Evolutionary conservation across 257 asterid species (phyloP).

Genomic region (Capsicum chinense): DNA sequence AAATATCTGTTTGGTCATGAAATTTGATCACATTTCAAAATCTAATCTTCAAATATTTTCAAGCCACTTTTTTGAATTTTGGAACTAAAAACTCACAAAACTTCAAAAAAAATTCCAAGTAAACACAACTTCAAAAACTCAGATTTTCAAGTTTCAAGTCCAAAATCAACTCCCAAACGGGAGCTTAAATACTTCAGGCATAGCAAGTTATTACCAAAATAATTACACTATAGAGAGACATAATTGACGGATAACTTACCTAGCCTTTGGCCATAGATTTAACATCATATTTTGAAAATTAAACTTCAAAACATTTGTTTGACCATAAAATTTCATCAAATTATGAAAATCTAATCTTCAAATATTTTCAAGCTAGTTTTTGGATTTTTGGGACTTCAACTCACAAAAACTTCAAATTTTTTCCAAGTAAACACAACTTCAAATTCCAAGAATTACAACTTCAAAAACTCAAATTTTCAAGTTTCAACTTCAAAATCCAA

Average conservation of each 20-base stretch:
- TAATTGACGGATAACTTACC: not conserved
- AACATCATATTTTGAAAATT: not conserved
- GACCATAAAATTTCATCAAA: not conserved
- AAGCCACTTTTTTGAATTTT: no score
- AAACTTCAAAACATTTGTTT: not conserved
- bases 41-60: no score
- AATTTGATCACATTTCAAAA: no score
- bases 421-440: not conserved
- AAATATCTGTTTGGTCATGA: no score
- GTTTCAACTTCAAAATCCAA: conserved; percentile 1
- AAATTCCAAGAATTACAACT: not conserved
- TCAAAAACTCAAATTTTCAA: not conserved
- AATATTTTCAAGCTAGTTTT: not conserved
- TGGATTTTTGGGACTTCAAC: no score
- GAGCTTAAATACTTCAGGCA: no score
- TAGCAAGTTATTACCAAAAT: not conserved
- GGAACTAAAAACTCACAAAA: no score
- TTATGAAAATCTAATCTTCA: not conserved
- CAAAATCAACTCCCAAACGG: no score
- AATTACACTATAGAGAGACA: not conserved
- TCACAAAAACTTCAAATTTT: no score
- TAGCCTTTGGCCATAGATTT: not conserved
- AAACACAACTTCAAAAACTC: no score
- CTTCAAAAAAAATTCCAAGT: no score
- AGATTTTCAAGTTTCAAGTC: no score